These are phyloP conservation scores for Porpolomopsis calyptriformis DNA, from an alignment of 768 basidiomycete genomes.

Conservation along the genomic window DNA sequence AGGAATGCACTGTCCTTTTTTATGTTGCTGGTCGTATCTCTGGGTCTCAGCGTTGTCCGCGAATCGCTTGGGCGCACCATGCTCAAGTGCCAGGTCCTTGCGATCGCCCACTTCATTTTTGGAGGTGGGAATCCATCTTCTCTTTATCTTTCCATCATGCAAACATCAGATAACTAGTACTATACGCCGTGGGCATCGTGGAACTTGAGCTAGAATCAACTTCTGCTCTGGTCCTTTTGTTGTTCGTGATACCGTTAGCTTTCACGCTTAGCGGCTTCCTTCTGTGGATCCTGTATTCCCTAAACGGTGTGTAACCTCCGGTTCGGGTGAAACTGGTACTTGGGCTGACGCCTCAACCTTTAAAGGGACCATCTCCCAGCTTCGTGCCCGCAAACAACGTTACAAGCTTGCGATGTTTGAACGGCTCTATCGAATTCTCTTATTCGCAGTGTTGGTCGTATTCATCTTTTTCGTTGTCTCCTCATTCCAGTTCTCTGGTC, in stretches of 20 bases:
- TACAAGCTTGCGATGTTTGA: slow-evolving; percentile 87
- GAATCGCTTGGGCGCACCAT: slow-evolving; percentile 81
- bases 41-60: slow-evolving; percentile 86
- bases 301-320: slow-evolving; percentile 52
- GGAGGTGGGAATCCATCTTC: slow-evolving; percentile 54
- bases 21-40: slow-evolving; percentile 82
- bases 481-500: slow-evolving; percentile 81
- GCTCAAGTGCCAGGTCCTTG: slow-evolving; percentile 72
- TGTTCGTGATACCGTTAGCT: slow-evolving; percentile 90
- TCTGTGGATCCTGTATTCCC: slow-evolving; percentile 87
- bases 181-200: slow-evolving; percentile 93
- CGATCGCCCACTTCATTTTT: slow-evolving; percentile 82
- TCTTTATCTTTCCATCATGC: neutral
- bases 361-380: slow-evolving; percentile 78
- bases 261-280: slow-evolving; percentile 94
- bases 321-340: neutral
- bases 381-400: slow-evolving; percentile 74
- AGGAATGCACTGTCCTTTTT: slow-evolving; percentile 93
- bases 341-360: no score
- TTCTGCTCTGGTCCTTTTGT: slow-evolving; percentile 68
- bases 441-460: slow-evolving; percentile 73
- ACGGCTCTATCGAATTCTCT: slow-evolving; percentile 72
- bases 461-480: slow-evolving; percentile 89
- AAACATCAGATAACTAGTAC: slow-evolving; percentile 33
- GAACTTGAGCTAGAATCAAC: slow-evolving; percentile 87